These are phyloP conservation scores for Tetrahymena elliotti DNA, from an alignment of 73 alveolate genomes.

Conservation along the genomic window DNA sequence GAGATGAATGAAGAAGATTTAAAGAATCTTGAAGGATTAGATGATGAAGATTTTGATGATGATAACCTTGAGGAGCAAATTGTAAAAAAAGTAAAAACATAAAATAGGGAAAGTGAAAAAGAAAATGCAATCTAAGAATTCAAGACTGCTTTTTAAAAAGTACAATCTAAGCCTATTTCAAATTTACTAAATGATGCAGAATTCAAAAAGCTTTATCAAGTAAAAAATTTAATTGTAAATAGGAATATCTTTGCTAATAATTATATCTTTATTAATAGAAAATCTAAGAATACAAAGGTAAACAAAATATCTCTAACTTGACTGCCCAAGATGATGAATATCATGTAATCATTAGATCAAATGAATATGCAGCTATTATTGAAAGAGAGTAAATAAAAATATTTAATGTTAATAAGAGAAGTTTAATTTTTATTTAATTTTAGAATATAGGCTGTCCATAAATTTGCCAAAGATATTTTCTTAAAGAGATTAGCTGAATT, in stretches of 20 bases:
- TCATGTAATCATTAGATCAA: conserved; percentile 18
- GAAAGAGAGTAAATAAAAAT: conserved; percentile 11
- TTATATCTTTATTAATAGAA: background rate
- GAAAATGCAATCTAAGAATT: background rate
- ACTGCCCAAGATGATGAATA: conserved; percentile 19
- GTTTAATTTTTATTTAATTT: background rate
- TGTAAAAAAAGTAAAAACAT: background rate
- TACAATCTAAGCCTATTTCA: background rate
- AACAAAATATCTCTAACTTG: background rate
- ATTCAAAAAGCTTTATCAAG: background rate
- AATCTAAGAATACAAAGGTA: background rate
- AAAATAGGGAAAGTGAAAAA: background rate
- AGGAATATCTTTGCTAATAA: background rate
- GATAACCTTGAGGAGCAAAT: background rate
- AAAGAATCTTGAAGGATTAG: background rate
- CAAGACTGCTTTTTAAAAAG: background rate
- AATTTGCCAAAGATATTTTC: conserved; percentile 60
- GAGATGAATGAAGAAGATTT: background rate
- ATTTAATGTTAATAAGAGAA: background rate
- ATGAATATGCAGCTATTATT: conserved; percentile 24
- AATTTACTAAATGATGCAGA: background rate
- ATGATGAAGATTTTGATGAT: background rate
- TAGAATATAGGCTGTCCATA: conserved; percentile 43
- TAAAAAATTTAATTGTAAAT: background rate
- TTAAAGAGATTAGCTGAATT: conserved; percentile 76